Percentiles rank a stretch among this genome's conserved stretches.
Conservation (phyloP, 805 yeast species). For the Kazachstania taianensis region DNA sequence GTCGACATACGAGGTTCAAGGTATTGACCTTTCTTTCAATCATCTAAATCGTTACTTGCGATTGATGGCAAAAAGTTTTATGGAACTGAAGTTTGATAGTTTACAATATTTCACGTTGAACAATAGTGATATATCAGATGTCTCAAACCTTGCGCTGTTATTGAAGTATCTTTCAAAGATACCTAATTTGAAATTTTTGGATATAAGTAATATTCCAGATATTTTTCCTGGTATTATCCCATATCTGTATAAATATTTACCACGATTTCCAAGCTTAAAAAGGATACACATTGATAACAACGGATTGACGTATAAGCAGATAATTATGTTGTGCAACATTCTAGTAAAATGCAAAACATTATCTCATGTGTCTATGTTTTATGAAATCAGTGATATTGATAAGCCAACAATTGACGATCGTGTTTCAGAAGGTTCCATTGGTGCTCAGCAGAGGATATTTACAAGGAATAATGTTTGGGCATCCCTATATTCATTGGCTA, state of each 20-base stretch:
- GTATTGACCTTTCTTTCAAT: slow-evolving; percentile 79
- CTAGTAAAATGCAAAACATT: slow-evolving; percentile 58
- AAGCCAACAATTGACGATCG: not conserved
- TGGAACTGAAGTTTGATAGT: slow-evolving; percentile 13
- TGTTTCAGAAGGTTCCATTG: too few species aligned
- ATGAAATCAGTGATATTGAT: not conserved
- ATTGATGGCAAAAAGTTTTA: slow-evolving; percentile 18
- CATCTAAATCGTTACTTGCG: slow-evolving; percentile 37
- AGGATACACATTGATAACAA: slow-evolving; percentile 68
- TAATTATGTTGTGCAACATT: slow-evolving; percentile 54
- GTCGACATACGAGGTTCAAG: slow-evolving; percentile 33
- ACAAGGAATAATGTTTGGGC: slow-evolving; percentile 31
- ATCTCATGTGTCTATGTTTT: slow-evolving; percentile 46
- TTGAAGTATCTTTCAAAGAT: slow-evolving; percentile 42
- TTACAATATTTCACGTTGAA: slow-evolving; percentile 51
- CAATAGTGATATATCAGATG: slow-evolving; percentile 47
- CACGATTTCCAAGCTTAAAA: slow-evolving; percentile 52
- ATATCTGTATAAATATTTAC: slow-evolving; percentile 52
- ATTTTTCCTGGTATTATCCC: slow-evolving; percentile 55
- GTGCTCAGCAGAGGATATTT: slow-evolving; percentile 2
- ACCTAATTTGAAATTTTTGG: slow-evolving; percentile 59
- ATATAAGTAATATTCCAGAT: slow-evolving; percentile 58
- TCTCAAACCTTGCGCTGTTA: slow-evolving; percentile 40
- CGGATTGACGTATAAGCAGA: slow-evolving; percentile 43
- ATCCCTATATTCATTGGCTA: slow-evolving; percentile 60